phyloP scores from a whole-genome alignment of 129 eudicot species.

The Glebionis coronaria region DNA sequence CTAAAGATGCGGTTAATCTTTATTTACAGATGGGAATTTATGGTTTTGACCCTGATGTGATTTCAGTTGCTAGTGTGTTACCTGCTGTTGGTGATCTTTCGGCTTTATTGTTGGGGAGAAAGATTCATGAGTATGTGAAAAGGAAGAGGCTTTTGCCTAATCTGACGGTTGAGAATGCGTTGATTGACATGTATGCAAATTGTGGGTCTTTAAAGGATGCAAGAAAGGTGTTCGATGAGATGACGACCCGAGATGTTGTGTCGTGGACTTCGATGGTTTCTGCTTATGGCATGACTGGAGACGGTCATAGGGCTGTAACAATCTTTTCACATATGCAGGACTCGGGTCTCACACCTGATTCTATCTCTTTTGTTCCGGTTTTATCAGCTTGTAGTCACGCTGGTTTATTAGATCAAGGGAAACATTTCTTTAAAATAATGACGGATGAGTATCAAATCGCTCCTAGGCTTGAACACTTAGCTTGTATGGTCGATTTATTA shows the following conservation, averaged over 20 bases:
- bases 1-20: slow-evolving; percentile 63
- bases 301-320: slow-evolving; percentile 54
- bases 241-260: slow-evolving; percentile 58
- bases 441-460: slow-evolving; percentile 45
- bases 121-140: slow-evolving; percentile 58
- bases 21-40: slow-evolving; percentile 52
- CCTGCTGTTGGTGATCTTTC: slow-evolving; percentile 96
- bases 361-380: slow-evolving; percentile 73
- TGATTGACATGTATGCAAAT: slow-evolving; percentile 91
- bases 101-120: slow-evolving; percentile 57
- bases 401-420: slow-evolving; percentile 70
- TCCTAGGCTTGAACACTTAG: slow-evolving; percentile 76
- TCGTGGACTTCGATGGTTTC: slow-evolving; percentile 93
- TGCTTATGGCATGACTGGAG: slow-evolving; percentile 84
- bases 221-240: slow-evolving; percentile 60
- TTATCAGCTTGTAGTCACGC: slow-evolving; percentile 97
- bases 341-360: slow-evolving; percentile 65
- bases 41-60: slow-evolving; percentile 56
- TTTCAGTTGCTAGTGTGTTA: slow-evolving; percentile 74
- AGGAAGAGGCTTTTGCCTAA: slow-evolving; percentile 62
- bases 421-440: slow-evolving; percentile 51
- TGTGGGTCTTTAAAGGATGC: slow-evolving; percentile 79
- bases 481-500: slow-evolving; percentile 84
- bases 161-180: slow-evolving; percentile 68
- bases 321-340: slow-evolving; percentile 54